A percentile compares a stretch with the other conserved stretches of the same genome.
Evolutionary conservation across 2,329 filamentous ascomycete genomes (phyloP).

Genomic region (Grosmannia penicillata): DNA sequence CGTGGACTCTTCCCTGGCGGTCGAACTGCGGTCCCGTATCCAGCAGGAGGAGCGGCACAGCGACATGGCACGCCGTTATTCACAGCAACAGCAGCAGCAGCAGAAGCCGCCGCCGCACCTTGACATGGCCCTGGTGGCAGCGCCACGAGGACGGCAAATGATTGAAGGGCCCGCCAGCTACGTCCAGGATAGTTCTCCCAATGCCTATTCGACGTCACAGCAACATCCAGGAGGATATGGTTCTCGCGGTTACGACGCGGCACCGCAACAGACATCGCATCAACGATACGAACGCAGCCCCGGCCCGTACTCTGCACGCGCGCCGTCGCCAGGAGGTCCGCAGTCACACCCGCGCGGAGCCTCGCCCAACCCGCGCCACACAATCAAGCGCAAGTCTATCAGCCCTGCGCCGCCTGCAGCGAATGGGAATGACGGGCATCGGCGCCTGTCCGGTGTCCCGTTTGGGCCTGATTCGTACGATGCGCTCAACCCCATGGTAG

Average conservation of each 20-base stretch:
- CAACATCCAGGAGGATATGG: neutral
- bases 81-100: conserved; percentile 20
- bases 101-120: conserved; percentile 17
- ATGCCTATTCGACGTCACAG: conserved; percentile 20
- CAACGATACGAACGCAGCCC: conserved; percentile 21
- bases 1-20: conserved; percentile 38
- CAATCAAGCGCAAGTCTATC: conserved; percentile 56
- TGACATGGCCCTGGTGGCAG: conserved; percentile 16
- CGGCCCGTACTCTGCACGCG: conserved; percentile 23
- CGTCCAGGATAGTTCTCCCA: conserved; percentile 15
- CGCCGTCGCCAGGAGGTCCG: conserved; percentile 13
- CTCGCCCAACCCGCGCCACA: conserved; percentile 30
- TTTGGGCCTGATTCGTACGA: conserved; percentile 68
- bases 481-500: conserved; percentile 47
- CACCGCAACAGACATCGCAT: neutral
- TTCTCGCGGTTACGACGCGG: neutral
- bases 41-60: conserved; percentile 34
- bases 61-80: conserved; percentile 20
- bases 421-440: conserved; percentile 17
- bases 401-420: conserved; percentile 47
- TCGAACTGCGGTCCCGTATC: conserved; percentile 42
- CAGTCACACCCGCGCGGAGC: conserved; percentile 19
- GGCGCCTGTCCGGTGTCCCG: conserved; percentile 45
- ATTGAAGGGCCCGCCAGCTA: conserved; percentile 17
- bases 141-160: conserved; percentile 25